Base-by-base conservation (phyloP, 179 eudicot species). In the Spergularia azorica region DNA sequence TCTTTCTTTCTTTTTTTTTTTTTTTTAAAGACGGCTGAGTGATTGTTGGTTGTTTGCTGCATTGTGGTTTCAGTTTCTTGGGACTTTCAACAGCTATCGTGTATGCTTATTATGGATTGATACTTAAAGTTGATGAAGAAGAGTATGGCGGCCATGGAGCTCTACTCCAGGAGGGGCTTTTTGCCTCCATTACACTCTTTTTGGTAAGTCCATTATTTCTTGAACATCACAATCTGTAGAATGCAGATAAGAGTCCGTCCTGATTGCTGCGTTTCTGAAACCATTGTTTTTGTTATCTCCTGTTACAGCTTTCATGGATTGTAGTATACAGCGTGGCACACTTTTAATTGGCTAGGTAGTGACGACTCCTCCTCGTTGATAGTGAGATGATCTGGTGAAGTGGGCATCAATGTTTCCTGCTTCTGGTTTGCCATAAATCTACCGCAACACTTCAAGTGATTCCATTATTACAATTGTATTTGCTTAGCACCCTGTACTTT, bases 111-210 rank as follows among this genome's bases (percentile, higher is more conserved):
- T 95, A 95, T 76, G 95, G 94, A 17, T 70, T 88, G 86, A 73
- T 95, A 75, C 86, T 95, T 17, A 91, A 95, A 82, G 71, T 95
- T 51, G 97, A 95, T 60, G 99, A 93, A 83, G 97, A 95, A 85
- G 99, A 95, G 12, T 91, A 83, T 70, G 99, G 97, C 4, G 97
- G 99, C 63, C 99, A 95, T 70, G 93, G 95, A 46, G 89, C 99
- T 71, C 94, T 95, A 68, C 99, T 95, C 73, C 99, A 95, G 56
- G 97, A 95, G 84, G 99, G 99, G 15, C 92, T 95, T 48, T 95
- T 95, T 79, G 97, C 96, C 78, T 95, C 99, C 13, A 54, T 95
- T 51, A 88, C 91, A 52, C 90, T 95, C 73, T 95, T 95, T 86
- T 86, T 95, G 99, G 97, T 95, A 91, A 7, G 32, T 15, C 54